Evolutionary conservation across 2,329 filamentous ascomycete genomes (phyloP).

Genomic region (Aspergillus viridinutans): DNA sequence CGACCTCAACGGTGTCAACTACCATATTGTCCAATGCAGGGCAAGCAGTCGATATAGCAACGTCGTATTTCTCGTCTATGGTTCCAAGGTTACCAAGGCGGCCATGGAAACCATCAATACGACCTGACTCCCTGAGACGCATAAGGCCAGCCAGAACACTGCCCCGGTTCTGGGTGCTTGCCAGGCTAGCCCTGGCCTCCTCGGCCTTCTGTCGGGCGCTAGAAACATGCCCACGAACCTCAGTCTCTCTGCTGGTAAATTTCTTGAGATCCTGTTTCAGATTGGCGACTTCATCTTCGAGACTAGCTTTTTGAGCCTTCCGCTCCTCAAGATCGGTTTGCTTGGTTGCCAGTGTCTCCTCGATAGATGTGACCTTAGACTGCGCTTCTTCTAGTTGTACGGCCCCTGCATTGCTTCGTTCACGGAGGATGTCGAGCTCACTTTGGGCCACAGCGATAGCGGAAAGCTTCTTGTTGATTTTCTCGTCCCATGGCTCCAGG

Average conservation of each 20-base stretch:
- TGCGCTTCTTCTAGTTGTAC: conserved; percentile 80
- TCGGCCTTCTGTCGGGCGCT: conserved; percentile 91
- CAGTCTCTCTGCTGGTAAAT: conserved; percentile 72
- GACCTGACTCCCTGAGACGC: conserved; percentile 90
- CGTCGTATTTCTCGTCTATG: conserved; percentile 90
- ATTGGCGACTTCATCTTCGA: conserved; percentile 71
- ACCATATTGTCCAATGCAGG: conserved; percentile 91
- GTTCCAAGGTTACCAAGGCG: conserved; percentile 89
- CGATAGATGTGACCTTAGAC: conserved; percentile 69
- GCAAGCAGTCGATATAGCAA: conserved; percentile 97
- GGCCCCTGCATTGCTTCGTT: conserved; percentile 82
- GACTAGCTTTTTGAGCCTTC: conserved; percentile 64
- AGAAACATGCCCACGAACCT: conserved; percentile 78
- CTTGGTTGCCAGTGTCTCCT: conserved; percentile 68
- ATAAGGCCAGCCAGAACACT: conserved; percentile 89
- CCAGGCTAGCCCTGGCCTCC: conserved; percentile 85
- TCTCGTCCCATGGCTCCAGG: conserved; percentile 92
- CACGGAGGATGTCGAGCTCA: conserved; percentile 84
- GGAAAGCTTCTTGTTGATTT: conserved; percentile 94
- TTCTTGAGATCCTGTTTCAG: conserved; percentile 69
- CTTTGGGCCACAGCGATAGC: conserved; percentile 91
- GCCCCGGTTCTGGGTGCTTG: conserved; percentile 85
- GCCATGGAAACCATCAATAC: conserved; percentile 95
- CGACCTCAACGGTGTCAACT: conserved; percentile 90
- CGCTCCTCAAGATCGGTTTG: conserved; percentile 69